Base-by-base conservation (phyloP, 75 land plant species). In the Cupressus sempervirens region DNA sequence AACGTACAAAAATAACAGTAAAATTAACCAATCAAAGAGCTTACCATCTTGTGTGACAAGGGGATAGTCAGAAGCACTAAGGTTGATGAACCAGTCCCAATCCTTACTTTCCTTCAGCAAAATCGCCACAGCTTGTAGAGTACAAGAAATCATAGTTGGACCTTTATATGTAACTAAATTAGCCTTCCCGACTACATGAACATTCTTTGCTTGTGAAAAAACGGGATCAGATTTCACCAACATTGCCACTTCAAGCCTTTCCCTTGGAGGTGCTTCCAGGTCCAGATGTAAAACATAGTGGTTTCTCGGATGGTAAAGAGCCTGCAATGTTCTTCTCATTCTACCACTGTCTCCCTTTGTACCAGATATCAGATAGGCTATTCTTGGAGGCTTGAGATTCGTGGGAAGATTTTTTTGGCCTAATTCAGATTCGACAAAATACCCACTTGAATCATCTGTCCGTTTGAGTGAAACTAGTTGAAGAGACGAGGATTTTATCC, bases 81-180 rank as follows among this genome's bases (percentile, higher is more conserved):
- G 93, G 68, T 97, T 97, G 81, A 97, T 93, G 85, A 97, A 97
- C 99, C 99, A 97, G 70, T 97, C 99, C 98, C 98, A 97, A n/a
- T 96, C 91, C 72, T 83, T 53, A 43, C 89, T 88, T 86, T 97
- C 91, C 89, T 88, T 94, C 48, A 97, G 88, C 81, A 97, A 75
- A 74, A 97, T 92, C 0, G 99, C 93, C 34, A 97, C 90, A 15
- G 96, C 99, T 84, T 97, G 99, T 18, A 97, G 90, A 14, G 99
- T 97, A 84, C 93, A 92, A 70, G 99, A 96, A 84, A 96, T 92
- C 99, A 97, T 97, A 30, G 99, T 97, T 38, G 99, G 93, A 11
- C 99, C 99, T 45, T 91, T 93, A 86, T 97, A 97, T 34, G 99
- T 97, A 13, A 97, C 99, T 86, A 97, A 86, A 84, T 97, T 97